Evolutionary conservation across 2,329 filamentous ascomycete genomes (phyloP).

Genomic region (Colletotrichum godetiae): DNA sequence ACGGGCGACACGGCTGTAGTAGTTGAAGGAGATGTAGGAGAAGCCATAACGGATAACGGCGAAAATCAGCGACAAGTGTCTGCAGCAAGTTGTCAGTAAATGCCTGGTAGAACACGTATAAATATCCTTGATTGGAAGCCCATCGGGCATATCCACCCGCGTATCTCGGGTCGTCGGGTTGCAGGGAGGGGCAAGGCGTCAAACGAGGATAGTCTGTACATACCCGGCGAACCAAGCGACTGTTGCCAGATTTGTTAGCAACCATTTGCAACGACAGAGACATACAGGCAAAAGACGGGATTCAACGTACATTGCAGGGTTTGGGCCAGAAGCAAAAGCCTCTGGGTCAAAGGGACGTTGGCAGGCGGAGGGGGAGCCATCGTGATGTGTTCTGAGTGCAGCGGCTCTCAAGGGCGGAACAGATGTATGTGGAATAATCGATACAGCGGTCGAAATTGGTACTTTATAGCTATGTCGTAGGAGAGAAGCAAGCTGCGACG

Average conservation of each 20-base stretch:
- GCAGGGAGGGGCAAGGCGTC: slow-evolving; percentile 30
- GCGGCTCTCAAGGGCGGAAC: slow-evolving; percentile 1
- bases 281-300: slow-evolving; percentile 22
- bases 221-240: slow-evolving; percentile 88
- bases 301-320: slow-evolving; percentile 86
- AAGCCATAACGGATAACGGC: slow-evolving; percentile 85
- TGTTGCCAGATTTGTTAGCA: slow-evolving; percentile 53
- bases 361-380: slow-evolving; percentile 76
- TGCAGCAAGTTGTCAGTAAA: slow-evolving; percentile 48
- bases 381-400: neutral
- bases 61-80: slow-evolving; percentile 88
- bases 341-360: slow-evolving; percentile 76
- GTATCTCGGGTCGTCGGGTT: slow-evolving; percentile 13
- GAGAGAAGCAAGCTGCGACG: neutral
- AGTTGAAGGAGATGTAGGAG: slow-evolving; percentile 92
- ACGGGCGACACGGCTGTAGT: slow-evolving; percentile 78
- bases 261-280: slow-evolving; percentile 37
- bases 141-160: slow-evolving; percentile 1
- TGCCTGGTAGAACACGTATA: neutral
- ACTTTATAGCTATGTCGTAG: neutral
- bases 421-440: neutral
- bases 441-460: neutral
- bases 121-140: neutral
- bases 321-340: slow-evolving; percentile 82
- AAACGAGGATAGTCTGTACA: slow-evolving; percentile 50